Evolutionary conservation across 176 grass and related monocot species (phyloP), one percentile per base, ranked within the genome.

Genomic region (Triticum urartu): DNA sequence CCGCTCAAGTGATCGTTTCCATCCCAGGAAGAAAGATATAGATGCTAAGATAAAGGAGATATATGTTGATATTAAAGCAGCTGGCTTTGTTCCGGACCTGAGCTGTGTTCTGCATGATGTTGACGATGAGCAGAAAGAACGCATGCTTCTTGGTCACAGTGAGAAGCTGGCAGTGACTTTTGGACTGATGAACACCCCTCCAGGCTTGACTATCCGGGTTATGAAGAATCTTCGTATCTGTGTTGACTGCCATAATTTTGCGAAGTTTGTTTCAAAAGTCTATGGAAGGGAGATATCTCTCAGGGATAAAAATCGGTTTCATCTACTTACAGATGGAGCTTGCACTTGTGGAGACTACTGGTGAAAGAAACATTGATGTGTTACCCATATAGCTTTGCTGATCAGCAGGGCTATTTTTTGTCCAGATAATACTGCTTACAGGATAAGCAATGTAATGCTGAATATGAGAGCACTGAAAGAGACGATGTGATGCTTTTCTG

Each of bases 141-240:
- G 84, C 13, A 85, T 92, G 64, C 84, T 95, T 81, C 91, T 92
- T 77, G 81, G 86, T 26, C 93, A 95, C 54, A 91, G 91, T 40
- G 93, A 95, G 91, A 95, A 95, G 28, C 75, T 95, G 42, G 93
- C 91, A 11, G 85, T 95, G 85, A 86, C 93, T 68, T 95, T 95
- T 84, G 93, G 93, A 77, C 11, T 95, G 66, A 95, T 95, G 91
- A 84, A 85, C 66, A 89, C 59, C 79, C 47, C 88, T 84, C 62
- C 71, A 69, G 35, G 47, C 9, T 61, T 64, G 36, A 85, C 64
- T 33, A 89, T 95, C 70, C 60, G 30, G 60, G 79, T 95, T 59
- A 92, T 91, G 85, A 95, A 95, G 86, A 95, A 95, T 26, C 91
- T 95, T 79, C 91, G 88, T 70, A 89, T 95, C n/a, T 95, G 93